Evolutionary conservation across 371 early-diverging fungal genomes (phyloP).

Genomic region (Rhizopus stolonifer): DNA sequence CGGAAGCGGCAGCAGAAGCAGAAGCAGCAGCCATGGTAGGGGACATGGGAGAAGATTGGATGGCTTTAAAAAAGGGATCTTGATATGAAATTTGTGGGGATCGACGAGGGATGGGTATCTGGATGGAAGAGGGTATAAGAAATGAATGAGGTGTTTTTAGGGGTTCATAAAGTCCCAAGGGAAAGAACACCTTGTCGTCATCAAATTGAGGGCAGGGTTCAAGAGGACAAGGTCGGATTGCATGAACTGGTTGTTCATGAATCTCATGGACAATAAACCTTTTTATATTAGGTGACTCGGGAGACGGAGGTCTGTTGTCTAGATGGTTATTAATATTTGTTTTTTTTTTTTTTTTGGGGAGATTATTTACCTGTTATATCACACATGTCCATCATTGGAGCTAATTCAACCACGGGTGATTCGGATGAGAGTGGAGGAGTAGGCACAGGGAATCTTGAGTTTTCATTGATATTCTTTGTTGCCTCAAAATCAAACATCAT

Average conservation of each 20-base stretch:
- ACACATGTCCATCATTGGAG: conserved; percentile 26
- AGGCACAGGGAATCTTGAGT: conserved; percentile 10
- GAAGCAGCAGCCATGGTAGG: conserved; percentile 34
- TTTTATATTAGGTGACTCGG: conserved; percentile 25
- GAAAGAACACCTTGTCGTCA: background rate
- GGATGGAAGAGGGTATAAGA: conserved; percentile 7
- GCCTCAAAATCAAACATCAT: background rate
- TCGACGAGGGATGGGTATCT: conserved; percentile 20
- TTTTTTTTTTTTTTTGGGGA: background rate
- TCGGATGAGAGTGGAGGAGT: conserved; percentile 19
- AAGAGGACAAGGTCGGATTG: conserved; percentile 18
- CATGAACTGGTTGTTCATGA: background rate
- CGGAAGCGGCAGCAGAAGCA: conserved; percentile 28
- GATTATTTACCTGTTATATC: conserved; percentile 13
- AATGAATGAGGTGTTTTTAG: background rate
- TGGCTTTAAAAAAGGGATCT: background rate
- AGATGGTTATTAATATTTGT: conserved; percentile 1
- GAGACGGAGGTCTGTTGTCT: conserved; percentile 33
- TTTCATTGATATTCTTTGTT: background rate
- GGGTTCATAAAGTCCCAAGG: background rate
- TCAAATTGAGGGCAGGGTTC: conserved; percentile 22
- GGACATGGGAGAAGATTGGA: conserved; percentile 17
- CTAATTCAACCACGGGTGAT: conserved; percentile 25
- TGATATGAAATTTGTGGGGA: background rate
- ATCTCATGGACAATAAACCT: conserved; percentile 1